These are phyloP conservation scores for Zymoseptoria brevis DNA, from an alignment of 2,329 filamentous ascomycete species.

Conservation along the genomic window DNA sequence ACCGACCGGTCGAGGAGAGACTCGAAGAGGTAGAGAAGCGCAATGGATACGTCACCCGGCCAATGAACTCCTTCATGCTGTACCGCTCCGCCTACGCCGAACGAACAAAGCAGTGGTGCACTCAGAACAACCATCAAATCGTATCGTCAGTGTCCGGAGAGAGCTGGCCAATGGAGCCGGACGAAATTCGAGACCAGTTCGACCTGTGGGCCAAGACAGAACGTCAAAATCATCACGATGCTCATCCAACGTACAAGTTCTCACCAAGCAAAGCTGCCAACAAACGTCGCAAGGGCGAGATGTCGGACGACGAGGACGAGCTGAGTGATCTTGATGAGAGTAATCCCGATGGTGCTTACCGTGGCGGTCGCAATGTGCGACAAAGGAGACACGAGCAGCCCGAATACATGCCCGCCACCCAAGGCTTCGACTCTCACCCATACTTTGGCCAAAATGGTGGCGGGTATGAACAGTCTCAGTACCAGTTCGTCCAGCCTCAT, in stretches of 20 bases:
- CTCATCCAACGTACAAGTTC: slow-evolving; percentile 92
- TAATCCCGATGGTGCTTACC: slow-evolving; percentile 30
- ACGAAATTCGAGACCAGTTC: slow-evolving; percentile 65
- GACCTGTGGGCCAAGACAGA: slow-evolving; percentile 72
- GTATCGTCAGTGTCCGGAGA: slow-evolving; percentile 80
- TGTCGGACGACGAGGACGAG: slow-evolving; percentile 29
- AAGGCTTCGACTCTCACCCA: slow-evolving; percentile 26
- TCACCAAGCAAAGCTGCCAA: slow-evolving; percentile 65
- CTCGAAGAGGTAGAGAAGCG: slow-evolving; percentile 59
- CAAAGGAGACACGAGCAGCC: slow-evolving; percentile 18
- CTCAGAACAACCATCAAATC: slow-evolving; percentile 86
- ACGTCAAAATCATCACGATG: slow-evolving; percentile 71
- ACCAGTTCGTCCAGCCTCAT: slow-evolving; percentile 22
- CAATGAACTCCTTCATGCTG: slow-evolving; percentile 98
- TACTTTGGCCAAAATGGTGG: slow-evolving; percentile 25
- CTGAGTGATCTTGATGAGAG: slow-evolving; percentile 25
- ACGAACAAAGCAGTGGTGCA: slow-evolving; percentile 70
- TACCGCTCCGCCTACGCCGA: slow-evolving; percentile 91
- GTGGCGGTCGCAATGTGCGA: slow-evolving; percentile 21
- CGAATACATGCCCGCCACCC: slow-evolving; percentile 20
- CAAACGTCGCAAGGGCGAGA: slow-evolving; percentile 39
- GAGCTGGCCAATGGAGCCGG: slow-evolving; percentile 76
- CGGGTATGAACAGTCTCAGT: slow-evolving; percentile 23
- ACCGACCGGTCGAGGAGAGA: slow-evolving; percentile 59
- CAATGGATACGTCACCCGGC: slow-evolving; percentile 75